Evolutionary conservation across 148 eudicot genomes (phyloP).

Genomic region (Polygonum aviculare): DNA sequence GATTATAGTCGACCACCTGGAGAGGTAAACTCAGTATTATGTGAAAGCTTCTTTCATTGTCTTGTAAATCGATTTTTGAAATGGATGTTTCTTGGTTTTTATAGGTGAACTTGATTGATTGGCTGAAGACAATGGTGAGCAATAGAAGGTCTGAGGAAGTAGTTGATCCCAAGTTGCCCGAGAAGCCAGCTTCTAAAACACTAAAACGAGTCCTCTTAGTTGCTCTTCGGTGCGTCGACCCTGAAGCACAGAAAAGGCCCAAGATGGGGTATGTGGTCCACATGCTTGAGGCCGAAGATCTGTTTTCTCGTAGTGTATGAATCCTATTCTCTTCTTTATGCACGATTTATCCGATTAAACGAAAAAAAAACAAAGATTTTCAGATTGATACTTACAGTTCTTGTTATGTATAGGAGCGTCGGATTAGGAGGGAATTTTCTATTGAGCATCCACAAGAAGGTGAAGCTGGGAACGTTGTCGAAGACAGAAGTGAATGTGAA

Average conservation of each 20-base stretch:
- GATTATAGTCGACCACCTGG: constrained; percentile 7
- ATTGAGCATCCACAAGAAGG: constrained; percentile 3
- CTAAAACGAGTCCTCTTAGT: constrained; percentile 9
- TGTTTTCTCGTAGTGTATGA: constrained; percentile 5
- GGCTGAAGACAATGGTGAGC: constrained; percentile 13
- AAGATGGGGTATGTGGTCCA: constrained; percentile 12
- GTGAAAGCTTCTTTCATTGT: background rate
- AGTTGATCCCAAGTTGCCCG: background rate
- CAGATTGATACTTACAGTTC: background rate
- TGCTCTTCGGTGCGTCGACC: constrained; percentile 10
- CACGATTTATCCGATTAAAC: background rate
- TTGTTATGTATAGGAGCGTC: constrained; percentile 9
- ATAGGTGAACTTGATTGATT: constrained; percentile 10
- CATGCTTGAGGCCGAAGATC: constrained; percentile 9
- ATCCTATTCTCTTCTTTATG: background rate
- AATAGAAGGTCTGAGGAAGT: constrained; percentile 12
- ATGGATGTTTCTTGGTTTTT: background rate
- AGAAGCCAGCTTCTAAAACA: constrained; percentile 6
- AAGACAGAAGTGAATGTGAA: constrained; percentile 10
- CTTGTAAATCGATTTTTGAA: background rate
- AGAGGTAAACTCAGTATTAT: background rate
- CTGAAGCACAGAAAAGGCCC: constrained; percentile 10
- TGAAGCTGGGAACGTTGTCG: background rate
- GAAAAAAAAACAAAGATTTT: background rate
- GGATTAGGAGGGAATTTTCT: background rate